These are phyloP conservation scores for Xerocomus spinulosus DNA, from an alignment of 768 basidiomycete genomes.

Conservation along the genomic window DNA sequence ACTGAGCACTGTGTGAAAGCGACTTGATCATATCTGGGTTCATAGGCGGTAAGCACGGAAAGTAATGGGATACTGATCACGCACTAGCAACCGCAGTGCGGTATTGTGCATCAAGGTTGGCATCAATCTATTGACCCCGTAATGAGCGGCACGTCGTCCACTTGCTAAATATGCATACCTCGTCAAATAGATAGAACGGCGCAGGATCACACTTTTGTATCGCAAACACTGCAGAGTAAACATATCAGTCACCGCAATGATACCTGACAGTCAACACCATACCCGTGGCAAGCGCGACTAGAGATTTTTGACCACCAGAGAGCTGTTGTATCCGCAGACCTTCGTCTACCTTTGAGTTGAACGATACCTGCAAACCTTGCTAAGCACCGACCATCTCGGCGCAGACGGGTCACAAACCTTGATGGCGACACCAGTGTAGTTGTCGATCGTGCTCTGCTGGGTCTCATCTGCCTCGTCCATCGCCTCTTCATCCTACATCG, in stretches of 20 bases:
- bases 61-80: conserved; percentile 21
- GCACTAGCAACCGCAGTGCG: conserved; percentile 92
- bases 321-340: conserved; percentile 94
- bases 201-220: conserved; percentile 99
- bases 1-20: conserved; percentile 82
- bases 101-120: conserved; percentile 96
- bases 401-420: conserved; percentile 47
- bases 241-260: conserved; percentile 1
- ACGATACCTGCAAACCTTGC: conserved; percentile 71
- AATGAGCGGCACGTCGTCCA: background rate
- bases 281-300: conserved; percentile 95
- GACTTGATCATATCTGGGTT: conserved; percentile 78
- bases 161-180: conserved; percentile 41
- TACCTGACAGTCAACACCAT: conserved; percentile 6
- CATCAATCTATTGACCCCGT: conserved; percentile 66
- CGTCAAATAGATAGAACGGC: conserved; percentile 99
- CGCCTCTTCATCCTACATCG: conserved; percentile 54
- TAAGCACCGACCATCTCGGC: background rate
- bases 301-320: conserved; percentile 95
- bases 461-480: conserved; percentile 71
- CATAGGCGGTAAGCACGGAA: conserved; percentile 35
- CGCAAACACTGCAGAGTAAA: conserved; percentile 70
- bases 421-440: conserved; percentile 95
- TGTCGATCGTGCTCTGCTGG: conserved; percentile 77
- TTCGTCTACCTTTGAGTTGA: conserved; percentile 98